These are phyloP conservation scores for Passiflora organensis DNA, from an alignment of 345 rosid genomes.

Conservation along the genomic window DNA sequence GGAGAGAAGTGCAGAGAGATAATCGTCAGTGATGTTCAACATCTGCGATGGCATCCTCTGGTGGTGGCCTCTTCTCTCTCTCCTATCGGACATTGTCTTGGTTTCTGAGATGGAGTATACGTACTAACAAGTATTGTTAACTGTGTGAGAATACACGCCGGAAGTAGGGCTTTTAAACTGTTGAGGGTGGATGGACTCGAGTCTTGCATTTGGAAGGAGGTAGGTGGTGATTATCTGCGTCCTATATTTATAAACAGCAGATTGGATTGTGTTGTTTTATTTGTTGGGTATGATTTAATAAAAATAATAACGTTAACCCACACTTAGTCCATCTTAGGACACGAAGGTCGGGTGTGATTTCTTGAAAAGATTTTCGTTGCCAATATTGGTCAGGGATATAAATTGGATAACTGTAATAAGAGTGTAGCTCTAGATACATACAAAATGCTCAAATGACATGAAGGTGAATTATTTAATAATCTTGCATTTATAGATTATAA, in stretches of 20 bases:
- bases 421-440: too few relatives aligned
- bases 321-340: too few relatives aligned
- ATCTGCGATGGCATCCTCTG: conserved; percentile 17
- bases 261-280: too few relatives aligned
- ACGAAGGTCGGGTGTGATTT: too few relatives aligned
- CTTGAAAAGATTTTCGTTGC: too few relatives aligned
- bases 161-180: conserved; percentile 6
- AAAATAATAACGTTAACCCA: too few relatives aligned
- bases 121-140: neutral
- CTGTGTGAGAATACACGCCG: neutral
- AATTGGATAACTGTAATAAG: too few relatives aligned
- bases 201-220: neutral
- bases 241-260: conserved; percentile 9
- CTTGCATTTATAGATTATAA: too few relatives aligned
- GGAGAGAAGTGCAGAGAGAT: conserved; percentile 10
- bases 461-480: too few relatives aligned
- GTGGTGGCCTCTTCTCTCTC: conserved; percentile 10
- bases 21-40: neutral
- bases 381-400: too few relatives aligned
- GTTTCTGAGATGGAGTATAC: neutral
- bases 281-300: too few relatives aligned
- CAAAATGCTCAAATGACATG: too few relatives aligned
- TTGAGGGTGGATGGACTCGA: neutral
- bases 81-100: conserved; percentile 6
- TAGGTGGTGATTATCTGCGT: conserved; percentile 11